Evolutionary conservation across 2,329 filamentous ascomycete genomes (phyloP).

Genomic region (Phyllosticta citriasiana): DNA sequence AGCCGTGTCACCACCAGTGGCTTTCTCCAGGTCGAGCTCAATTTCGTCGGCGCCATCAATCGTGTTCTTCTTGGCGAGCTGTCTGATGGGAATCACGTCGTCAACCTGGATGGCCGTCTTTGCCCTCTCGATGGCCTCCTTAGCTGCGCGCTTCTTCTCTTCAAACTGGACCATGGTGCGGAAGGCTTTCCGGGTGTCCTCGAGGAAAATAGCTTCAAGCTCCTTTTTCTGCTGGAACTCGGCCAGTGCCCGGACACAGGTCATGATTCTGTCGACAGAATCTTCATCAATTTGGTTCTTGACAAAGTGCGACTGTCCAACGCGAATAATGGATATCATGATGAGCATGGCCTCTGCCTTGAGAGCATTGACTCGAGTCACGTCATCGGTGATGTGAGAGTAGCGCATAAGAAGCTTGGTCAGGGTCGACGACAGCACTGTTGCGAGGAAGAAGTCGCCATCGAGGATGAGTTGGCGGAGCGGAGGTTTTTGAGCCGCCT

Average conservation of each 20-base stretch:
- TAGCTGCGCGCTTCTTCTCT: conserved; percentile 94
- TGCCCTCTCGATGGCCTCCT: conserved; percentile 84
- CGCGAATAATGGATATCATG: conserved; percentile 97
- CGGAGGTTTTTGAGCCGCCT: conserved; percentile 92
- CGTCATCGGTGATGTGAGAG: conserved; percentile 79
- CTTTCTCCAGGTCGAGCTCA: conserved; percentile 82
- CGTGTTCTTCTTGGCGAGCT: conserved; percentile 84
- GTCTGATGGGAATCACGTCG: conserved; percentile 84
- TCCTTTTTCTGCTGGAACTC: conserved; percentile 86
- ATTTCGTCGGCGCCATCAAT: conserved; percentile 75
- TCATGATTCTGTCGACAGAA: conserved; percentile 97
- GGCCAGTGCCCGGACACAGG: conserved; percentile 82
- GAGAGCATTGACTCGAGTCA: conserved; percentile 81
- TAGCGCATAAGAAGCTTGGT: conserved; percentile 98
- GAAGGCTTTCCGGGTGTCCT: conserved; percentile 94
- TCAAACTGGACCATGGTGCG: conserved; percentile 93
- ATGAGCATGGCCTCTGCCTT: conserved; percentile 98
- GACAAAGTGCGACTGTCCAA: conserved; percentile 97
- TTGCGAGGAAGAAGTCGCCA: conserved; percentile 91
- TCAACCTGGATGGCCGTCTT: conserved; percentile 94
- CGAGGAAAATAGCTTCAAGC: conserved; percentile 82
- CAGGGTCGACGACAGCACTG: conserved; percentile 88
- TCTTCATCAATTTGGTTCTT: conserved; percentile 97
- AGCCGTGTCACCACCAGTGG: conserved; percentile 78
- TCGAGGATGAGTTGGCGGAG: conserved; percentile 91